Base-by-base conservation (phyloP, 2,329 filamentous ascomycete species). In the Trichoderma harzianum region DNA sequence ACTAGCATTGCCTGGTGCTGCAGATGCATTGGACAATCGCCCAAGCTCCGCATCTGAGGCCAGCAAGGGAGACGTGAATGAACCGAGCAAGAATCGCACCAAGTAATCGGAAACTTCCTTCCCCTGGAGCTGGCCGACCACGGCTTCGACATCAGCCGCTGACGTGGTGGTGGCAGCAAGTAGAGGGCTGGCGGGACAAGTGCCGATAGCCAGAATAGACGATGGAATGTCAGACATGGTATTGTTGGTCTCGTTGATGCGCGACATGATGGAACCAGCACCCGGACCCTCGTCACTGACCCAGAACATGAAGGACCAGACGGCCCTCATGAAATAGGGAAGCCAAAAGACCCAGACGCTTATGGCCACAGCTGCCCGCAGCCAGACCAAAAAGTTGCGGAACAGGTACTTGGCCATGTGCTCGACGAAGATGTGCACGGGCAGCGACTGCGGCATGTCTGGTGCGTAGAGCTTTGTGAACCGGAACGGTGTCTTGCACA, bases 381-480 rank as follows among this genome's bases (percentile, higher is more conserved):
- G 83, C 92, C 93, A 97, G 12, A 92, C 91, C 30, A 95, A 79
- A 43, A 95, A 75, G 75, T 93, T 93, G 71, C 89, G 89, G 72
- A 92, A 79, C 14, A 91, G 82, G 80, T 97, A 95, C 62, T 93
- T 86, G 69, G 89, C 83, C 76, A 95, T 90, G 81, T 97, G 93
- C 74, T 90, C 90, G 70, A 94, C 76, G 77, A 99, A 98, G 74
- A 99, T 86, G 62, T 91, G 88, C 53, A 91, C 87, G 0, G 97
- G 96, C 16, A 99, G 87, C 14, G 89, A 90, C 74, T 89, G 88
- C 1, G 96, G 97, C 96, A 99, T 99, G 78, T 95, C 89, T 5
- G 94, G 94, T 73, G 95, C 91, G 84, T 99, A 99, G 51, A 99
- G 89, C 83, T 99, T 99, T 68, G 96, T 99, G 85, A 99, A 99